Conservation (phyloP, 2,329 filamentous ascomycete species). For the Fusarium pseudocircinatum region DNA sequence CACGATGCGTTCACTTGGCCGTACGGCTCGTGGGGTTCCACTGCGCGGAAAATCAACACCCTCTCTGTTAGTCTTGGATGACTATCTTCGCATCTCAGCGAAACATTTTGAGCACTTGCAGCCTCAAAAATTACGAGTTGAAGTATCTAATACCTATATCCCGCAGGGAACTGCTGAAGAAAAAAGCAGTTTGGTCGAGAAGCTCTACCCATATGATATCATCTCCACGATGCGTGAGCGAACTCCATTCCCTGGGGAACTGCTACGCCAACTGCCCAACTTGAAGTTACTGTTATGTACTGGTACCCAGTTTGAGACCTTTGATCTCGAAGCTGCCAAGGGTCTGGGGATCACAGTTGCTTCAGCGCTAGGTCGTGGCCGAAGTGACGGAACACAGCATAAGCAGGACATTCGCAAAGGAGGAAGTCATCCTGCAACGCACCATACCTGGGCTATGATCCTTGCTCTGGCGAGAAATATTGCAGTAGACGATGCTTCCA, state of each 20-base stretch:
- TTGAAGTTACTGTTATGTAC: neutral
- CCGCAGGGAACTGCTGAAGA: neutral
- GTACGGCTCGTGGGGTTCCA: neutral
- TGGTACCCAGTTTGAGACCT: neutral
- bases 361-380: neutral
- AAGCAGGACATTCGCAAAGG: neutral
- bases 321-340: neutral
- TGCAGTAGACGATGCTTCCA: neutral
- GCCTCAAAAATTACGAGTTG: neutral
- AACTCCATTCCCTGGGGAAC: neutral
- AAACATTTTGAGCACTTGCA: neutral
- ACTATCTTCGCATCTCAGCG: neutral
- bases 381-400: neutral
- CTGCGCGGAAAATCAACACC: neutral
- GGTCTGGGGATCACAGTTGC: neutral
- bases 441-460: neutral
- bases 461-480: neutral
- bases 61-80: neutral
- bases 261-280: neutral
- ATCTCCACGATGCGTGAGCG: neutral
- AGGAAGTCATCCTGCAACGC: neutral
- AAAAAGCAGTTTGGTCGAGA: neutral
- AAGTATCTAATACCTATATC: rapidly evolving
- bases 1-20: neutral
- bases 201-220: neutral